Evolutionary conservation across 306 rosid genomes (phyloP).

Genomic region (Oxytropis ochrocephala): DNA sequence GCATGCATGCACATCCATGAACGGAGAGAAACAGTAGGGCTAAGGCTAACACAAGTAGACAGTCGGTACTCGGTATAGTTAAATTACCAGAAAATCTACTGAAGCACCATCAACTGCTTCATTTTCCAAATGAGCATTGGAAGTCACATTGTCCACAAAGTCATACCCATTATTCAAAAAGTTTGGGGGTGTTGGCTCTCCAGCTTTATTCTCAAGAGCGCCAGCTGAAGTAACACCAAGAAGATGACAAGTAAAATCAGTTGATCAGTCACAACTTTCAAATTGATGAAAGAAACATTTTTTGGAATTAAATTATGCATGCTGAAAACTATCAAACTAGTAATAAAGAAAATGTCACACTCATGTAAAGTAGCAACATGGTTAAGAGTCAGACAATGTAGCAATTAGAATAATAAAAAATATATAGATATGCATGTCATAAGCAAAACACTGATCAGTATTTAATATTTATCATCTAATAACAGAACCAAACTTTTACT

Average conservation of each 20-base stretch:
- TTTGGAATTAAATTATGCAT: background rate
- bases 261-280: constrained; percentile 1
- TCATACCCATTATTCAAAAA: constrained; percentile 36
- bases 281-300: background rate
- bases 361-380: background rate
- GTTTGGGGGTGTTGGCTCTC: constrained; percentile 35
- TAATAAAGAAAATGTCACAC: background rate
- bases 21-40: background rate
- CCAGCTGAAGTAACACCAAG: constrained; percentile 42
- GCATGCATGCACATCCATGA: background rate
- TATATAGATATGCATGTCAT: background rate
- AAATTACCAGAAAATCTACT: constrained; percentile 56
- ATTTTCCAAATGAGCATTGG: constrained; percentile 50
- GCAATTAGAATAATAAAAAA: background rate
- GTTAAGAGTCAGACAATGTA: background rate
- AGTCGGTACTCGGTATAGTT: constrained; percentile 4
- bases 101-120: constrained; percentile 43
- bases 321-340: background rate
- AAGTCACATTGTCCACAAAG: constrained; percentile 36
- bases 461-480: background rate
- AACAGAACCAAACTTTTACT: background rate
- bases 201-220: constrained; percentile 44
- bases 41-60: background rate
- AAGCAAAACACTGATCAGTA: background rate
- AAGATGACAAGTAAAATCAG: constrained; percentile 20